Evolutionary conservation across 176 grass and related monocot species (phyloP), one percentile per base, ranked within the genome.

Genomic region (Musa beccarii): DNA sequence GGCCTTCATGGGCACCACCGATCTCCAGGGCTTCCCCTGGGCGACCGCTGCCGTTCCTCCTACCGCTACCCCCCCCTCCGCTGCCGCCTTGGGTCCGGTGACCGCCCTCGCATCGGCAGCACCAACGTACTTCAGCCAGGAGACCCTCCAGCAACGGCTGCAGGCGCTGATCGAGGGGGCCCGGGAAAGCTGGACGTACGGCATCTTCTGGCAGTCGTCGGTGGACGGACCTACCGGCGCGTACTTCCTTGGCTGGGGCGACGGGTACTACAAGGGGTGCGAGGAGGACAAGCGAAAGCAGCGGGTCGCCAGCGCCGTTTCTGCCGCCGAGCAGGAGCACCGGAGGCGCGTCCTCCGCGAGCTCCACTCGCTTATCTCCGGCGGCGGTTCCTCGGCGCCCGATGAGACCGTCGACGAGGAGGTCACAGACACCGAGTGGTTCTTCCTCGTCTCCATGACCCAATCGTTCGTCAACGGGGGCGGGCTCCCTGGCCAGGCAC

Each of bases 341-440:
- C 86, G 92, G 29, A 96, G 92, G 80, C 70, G 76, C 21, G 92
- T 96, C 16, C 85, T 96, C 73, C 67, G 92, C 2, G 89, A 96
- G 86, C 85, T 96, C 63, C 92, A 92, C 56, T 89, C 92, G 0
- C 89, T 96, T 68, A 96, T 96, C 63, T 78, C 84, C 28, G 87
- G 82, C 22, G 66, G n/a, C 0, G 89, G 84, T 0, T 57, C 3
- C 59, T 29, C 59, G 54, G 64, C 50, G 23, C 83, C 0, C 68
- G 92, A 96, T 52, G 89, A 92, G 69, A 84, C 81, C 16, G 92
- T 96, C 11, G 92, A 96, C 53, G 92, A 96, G 83, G 92, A 96
- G 3, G 34, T 43, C 34, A 43, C 34, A 43, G 34, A 43, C 34
- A 43, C 34, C 34, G 34, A 43, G 34, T 43, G 34, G 34, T 43